Evolutionary conservation across 768 basidiomycete species (phyloP).

Genomic region (Mycena metata): DNA sequence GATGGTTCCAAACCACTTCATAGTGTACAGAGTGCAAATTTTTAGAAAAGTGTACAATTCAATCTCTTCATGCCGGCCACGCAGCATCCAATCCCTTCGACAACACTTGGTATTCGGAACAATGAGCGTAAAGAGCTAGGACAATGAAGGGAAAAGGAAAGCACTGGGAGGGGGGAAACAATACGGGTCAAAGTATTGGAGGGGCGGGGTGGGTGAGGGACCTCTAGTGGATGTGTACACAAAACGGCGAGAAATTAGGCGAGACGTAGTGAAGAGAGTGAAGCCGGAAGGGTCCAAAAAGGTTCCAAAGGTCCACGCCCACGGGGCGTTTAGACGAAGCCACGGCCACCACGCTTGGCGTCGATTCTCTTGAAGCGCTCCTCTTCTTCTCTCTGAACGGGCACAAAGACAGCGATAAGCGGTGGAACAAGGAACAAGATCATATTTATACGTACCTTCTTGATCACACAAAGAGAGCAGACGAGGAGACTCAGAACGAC

Average conservation of each 20-base stretch:
- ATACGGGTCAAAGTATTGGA: slow-evolving; percentile 26
- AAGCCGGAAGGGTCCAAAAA: background rate
- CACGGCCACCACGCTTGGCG: slow-evolving; percentile 86
- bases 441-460: slow-evolving; percentile 60
- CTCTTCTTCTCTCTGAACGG: slow-evolving; percentile 75
- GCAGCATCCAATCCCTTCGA: slow-evolving; percentile 36
- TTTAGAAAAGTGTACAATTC: slow-evolving; percentile 27
- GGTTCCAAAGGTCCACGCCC: slow-evolving; percentile 1
- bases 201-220: background rate
- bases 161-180: slow-evolving; percentile 14
- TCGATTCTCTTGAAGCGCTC: slow-evolving; percentile 93
- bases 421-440: slow-evolving; percentile 6
- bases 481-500: slow-evolving; percentile 82
- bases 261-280: background rate
- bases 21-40: slow-evolving; percentile 9
- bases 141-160: slow-evolving; percentile 18
- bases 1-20: background rate
- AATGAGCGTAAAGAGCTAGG: slow-evolving; percentile 37
- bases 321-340: slow-evolving; percentile 75
- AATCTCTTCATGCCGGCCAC: slow-evolving; percentile 32
- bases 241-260: slow-evolving; percentile 22
- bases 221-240: slow-evolving; percentile 25
- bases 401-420: slow-evolving; percentile 3
- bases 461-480: slow-evolving; percentile 88
- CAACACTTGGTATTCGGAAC: slow-evolving; percentile 38